Conservation (phyloP, 2,329 filamentous ascomycete species). For the Penicillium sp. region DNA sequence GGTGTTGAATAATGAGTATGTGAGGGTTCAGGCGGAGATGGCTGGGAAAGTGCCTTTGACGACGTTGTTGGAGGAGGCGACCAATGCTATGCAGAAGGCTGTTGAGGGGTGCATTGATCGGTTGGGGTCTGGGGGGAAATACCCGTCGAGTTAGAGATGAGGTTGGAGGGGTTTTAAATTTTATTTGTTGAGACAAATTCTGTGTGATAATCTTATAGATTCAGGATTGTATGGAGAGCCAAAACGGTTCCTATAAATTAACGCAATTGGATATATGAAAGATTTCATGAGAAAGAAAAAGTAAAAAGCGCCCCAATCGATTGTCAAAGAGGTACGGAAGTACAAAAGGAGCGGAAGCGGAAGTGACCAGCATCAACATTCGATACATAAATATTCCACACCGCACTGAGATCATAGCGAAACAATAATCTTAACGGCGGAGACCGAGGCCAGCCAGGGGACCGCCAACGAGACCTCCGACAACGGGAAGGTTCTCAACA, state of each 20-base stretch:
- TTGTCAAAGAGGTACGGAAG: constrained; percentile 10
- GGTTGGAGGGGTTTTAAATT: too few relatives aligned
- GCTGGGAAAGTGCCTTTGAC: constrained; percentile 55
- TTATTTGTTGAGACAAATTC: background rate
- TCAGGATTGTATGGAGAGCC: background rate
- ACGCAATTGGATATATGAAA: constrained; percentile 19
- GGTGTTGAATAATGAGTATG: constrained; percentile 55
- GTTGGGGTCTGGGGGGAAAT: constrained; percentile 43
- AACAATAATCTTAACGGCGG: background rate
- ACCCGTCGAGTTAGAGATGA: constrained; percentile 16
- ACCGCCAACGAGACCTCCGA: constrained; percentile 11
- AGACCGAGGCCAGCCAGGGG: constrained; percentile 4
- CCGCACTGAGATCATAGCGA: background rate
- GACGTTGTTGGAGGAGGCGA: constrained; percentile 55
- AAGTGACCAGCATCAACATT: background rate
- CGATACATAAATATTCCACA: background rate
- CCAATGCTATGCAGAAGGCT: constrained; percentile 54
- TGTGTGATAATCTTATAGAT: background rate
- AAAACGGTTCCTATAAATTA: background rate
- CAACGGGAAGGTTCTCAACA: constrained; percentile 1
- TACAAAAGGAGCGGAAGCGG: constrained; percentile 8
- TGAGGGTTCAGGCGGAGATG: constrained; percentile 49
- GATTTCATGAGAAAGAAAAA: constrained; percentile 4
- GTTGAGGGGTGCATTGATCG: constrained; percentile 59
- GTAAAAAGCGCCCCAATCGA: constrained; percentile 3